Evolutionary conservation across 2,329 filamentous ascomycete genomes (phyloP), one percentile per base, ranked within the genome.

Genomic region (Aspergillus awamori): DNA sequence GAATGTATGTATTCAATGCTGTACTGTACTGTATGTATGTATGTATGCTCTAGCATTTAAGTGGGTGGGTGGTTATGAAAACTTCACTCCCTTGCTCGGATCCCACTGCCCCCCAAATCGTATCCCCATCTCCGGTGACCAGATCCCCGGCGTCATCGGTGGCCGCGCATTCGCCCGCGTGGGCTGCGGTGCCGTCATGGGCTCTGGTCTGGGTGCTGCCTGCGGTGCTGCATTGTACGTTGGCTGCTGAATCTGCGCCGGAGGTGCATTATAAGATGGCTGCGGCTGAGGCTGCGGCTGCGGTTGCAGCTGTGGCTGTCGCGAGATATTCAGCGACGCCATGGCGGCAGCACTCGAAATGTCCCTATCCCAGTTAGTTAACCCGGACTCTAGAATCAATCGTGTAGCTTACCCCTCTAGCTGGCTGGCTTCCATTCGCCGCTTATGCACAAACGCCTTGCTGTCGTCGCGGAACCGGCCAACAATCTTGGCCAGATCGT

Each of bases 401-500:
- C 11, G 15, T 10, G 57, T 10, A 6, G 74, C 87, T 70, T 80
- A 92, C 89, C 86, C 85, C 76, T 97, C 93, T 36, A 97, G 76
- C 57, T 87, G 86, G 66, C 88, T 86, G 0, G 93, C 93, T 69
- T 98, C 94, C 65, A 89, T 86, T 54, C 93, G 86, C 56, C 95
- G 84, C 72, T 92, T 87, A 28, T 93, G 89, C 0, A 90, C 90
- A 83, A 96, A 98, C 1, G 84, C 85, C 66, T 86, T 86, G 60
- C 88, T 88, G 38, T 91, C 90, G 67, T 97, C 94, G 17, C 93
- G 84, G 74, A 97, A 98, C 8, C 89, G 84, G 39, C 87, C 89
- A 0, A 97, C 91, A 64, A 98, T 93, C 76, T 90, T 91, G 51
- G 90, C 91, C 4, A 99, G 83, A 72, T 98, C 93, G 68, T 99